Conservation (phyloP, 441 rosid species). For the Corymbia citriodora region DNA sequence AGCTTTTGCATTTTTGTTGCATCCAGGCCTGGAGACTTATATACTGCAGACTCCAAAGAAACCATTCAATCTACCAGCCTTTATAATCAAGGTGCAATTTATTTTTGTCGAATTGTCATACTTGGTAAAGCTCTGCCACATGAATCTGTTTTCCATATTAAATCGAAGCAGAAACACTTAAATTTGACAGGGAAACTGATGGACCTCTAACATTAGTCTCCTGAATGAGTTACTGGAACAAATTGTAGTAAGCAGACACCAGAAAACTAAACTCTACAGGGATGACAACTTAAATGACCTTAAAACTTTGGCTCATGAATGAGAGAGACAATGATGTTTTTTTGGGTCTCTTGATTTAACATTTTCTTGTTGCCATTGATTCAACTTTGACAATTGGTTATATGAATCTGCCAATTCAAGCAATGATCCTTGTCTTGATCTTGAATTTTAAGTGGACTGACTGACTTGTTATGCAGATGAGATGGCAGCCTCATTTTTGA, state of each 20-base stretch:
- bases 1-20: neutral
- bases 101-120: neutral
- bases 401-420: neutral
- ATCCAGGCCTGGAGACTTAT: conserved; percentile 16
- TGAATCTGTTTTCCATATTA: neutral
- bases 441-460: neutral
- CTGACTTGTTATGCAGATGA: conserved; percentile 17
- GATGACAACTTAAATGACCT: neutral
- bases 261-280: neutral
- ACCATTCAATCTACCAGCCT: neutral
- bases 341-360: neutral
- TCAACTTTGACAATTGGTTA: neutral
- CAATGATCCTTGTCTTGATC: neutral
- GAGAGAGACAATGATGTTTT: neutral
- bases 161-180: neutral
- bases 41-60: neutral
- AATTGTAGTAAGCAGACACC: neutral
- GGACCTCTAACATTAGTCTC: neutral
- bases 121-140: neutral
- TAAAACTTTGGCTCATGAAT: neutral
- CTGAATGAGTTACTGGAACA: neutral
- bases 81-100: conserved; percentile 14
- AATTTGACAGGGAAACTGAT: neutral
- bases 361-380: neutral
- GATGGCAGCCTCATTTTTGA: neutral